Evolutionary conservation across 1,284 basidiomycete species (phyloP).

Genomic region (Athelia psychrophila): DNA sequence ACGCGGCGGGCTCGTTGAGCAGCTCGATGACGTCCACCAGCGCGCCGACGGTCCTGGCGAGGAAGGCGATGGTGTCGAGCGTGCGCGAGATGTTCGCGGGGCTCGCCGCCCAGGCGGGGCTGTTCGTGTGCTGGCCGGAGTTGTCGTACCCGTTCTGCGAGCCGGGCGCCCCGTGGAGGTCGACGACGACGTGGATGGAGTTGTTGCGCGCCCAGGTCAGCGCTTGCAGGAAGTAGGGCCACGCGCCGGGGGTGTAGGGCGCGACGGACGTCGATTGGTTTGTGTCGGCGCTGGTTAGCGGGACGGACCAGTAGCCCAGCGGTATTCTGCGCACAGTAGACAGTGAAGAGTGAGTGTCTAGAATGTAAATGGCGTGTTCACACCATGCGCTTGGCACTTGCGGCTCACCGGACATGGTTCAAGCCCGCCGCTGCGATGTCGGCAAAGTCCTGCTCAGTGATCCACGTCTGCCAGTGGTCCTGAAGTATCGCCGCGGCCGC

Average conservation of each 20-base stretch:
- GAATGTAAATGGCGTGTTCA: conserved; percentile 8
- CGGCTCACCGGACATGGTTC: conserved; percentile 68
- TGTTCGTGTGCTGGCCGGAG: conserved; percentile 69
- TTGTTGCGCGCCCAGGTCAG: conserved; percentile 64
- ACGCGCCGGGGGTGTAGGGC: conserved; percentile 65
- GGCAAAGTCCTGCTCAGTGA: conserved; percentile 67
- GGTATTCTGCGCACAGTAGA: conserved; percentile 48
- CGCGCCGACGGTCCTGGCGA: conserved; percentile 53
- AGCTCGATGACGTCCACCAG: conserved; percentile 61
- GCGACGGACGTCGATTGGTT: conserved; percentile 44
- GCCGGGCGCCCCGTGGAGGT: conserved; percentile 70
- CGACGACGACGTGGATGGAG: conserved; percentile 61
- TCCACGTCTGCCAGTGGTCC: conserved; percentile 72
- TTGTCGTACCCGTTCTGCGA: conserved; percentile 83
- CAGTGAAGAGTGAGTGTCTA: neutral
- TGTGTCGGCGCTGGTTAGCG: conserved; percentile 50
- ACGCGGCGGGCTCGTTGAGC: conserved; percentile 64
- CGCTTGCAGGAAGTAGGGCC: conserved; percentile 64
- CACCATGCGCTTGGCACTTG: neutral
- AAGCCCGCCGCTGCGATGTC: conserved; percentile 68
- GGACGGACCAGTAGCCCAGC: conserved; percentile 76
- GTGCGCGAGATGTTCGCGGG: conserved; percentile 60
- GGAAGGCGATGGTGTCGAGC: conserved; percentile 56
- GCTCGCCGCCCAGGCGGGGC: conserved; percentile 62
- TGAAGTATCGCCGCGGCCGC: conserved; percentile 47